These are phyloP conservation scores for Lepidium sativum DNA, from an alignment of 345 rosid species.

Conservation along the genomic window DNA sequence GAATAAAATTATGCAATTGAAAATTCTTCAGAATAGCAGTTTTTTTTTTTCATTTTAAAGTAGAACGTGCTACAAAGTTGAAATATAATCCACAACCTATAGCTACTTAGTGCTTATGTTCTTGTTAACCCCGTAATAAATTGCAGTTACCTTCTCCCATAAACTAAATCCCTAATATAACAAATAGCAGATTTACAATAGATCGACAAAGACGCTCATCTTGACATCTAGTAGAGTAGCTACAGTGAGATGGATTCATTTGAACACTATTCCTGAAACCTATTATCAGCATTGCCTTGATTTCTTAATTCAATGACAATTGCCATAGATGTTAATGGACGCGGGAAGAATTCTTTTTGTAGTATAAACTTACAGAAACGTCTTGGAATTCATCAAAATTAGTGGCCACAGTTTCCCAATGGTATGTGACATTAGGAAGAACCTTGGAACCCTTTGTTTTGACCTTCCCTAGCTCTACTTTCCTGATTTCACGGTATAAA, in stretches of 20 bases:
- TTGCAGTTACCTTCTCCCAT: not conserved
- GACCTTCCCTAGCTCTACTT: constrained; percentile 58
- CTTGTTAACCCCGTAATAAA: not conserved
- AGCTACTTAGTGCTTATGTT: not conserved
- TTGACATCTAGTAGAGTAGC: not conserved
- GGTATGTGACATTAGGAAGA: constrained; percentile 49
- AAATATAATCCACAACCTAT: not conserved
- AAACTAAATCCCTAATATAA: not conserved
- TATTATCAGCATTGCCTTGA: not conserved
- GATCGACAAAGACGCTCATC: not conserved
- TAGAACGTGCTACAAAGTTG: not conserved
- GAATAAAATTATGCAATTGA: not conserved
- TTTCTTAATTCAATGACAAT: not conserved
- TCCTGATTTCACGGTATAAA: constrained; percentile 80
- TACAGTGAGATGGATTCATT: not conserved
- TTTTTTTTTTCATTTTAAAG: not conserved
- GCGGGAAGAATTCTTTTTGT: not conserved
- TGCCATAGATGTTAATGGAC: not conserved
- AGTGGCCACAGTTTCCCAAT: constrained; percentile 93
- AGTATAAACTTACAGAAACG: constrained; percentile 41
- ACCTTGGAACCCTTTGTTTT: constrained; percentile 67
- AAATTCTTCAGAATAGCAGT: not conserved
- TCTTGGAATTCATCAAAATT: constrained; percentile 83
- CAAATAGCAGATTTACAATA: not conserved
- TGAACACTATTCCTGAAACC: not conserved